Base-by-base conservation (phyloP, 345 rosid species). In the Eutrema japonicum region DNA sequence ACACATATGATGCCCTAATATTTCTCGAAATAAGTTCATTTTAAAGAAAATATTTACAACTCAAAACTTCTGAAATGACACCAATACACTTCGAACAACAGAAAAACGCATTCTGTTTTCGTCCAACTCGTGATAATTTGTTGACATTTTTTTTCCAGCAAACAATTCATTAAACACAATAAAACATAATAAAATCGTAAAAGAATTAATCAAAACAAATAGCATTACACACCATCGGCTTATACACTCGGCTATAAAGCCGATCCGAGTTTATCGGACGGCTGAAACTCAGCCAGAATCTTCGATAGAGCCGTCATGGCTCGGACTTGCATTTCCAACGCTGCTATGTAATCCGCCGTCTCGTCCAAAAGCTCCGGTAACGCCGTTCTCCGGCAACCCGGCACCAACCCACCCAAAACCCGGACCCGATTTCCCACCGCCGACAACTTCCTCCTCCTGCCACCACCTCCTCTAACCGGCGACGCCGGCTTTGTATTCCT, bases 281-380 rank as follows among this genome's bases (percentile, higher is more conserved):
- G 63, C 68, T 71, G 55, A 57, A 71, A 50, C 36, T 71, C 77
- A 9, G 80, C 42, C 57, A 77, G 51, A 50, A 71, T 77, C 63
- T 87, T 87, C 5, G 93, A 81, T 22, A 96, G 73, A 68, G 88
- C 87, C 10, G 70, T 83, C 99, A 96, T 89, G 81, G 98, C 93
- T 78, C 93, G 74, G 35, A 92, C 89, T 75, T 96, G 99, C 99
- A 92, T 96, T 92, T 96, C 96, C 70, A 92, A 78, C 47, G 99
- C 99, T 22, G 89, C 87, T 60, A 96, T 96, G 51, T 96, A 96
- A 84, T 96, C 99, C 0, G 88, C 86, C 3, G 95, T 92, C 82
- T 96, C 99, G 52, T 92, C 98, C 58, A 96, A 85, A 52, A 96
- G 86, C 61, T 90, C 90, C 45, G 97, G 97, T 55, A 96, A 67